Conservation (phyloP, 192 early-diverging fungal species). For the Diversispora eburnea region DNA sequence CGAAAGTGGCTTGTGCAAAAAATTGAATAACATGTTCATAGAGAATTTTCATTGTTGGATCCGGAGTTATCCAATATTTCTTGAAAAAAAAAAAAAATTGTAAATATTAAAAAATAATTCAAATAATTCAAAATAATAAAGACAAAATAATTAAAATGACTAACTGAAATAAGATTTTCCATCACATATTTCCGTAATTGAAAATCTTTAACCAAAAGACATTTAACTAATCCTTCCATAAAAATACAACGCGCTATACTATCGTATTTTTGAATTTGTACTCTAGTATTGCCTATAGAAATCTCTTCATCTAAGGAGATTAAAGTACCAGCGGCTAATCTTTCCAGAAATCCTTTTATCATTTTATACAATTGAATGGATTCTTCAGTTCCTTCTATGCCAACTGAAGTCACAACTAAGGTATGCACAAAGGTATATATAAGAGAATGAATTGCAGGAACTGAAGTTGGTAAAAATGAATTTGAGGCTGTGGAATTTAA, state of each 20-base stretch:
- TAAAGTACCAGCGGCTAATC: slow-evolving; percentile 24
- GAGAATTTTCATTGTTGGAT: slow-evolving; percentile 14
- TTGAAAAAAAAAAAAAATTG: not conserved
- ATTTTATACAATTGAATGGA: not conserved
- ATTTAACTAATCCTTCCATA: slow-evolving; percentile 25
- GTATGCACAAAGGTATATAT: slow-evolving; percentile 37
- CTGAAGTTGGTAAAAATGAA: slow-evolving; percentile 29
- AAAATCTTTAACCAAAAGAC: slow-evolving; percentile 22
- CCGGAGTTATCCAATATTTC: slow-evolving; percentile 28
- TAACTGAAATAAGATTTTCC: slow-evolving; percentile 17
- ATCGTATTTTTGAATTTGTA: slow-evolving; percentile 28
- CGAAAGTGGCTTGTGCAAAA: slow-evolving; percentile 25
- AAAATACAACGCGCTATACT: slow-evolving; percentile 25
- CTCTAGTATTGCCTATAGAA: slow-evolving; percentile 1
- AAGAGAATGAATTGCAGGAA: slow-evolving; percentile 34
- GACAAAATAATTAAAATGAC: not conserved
- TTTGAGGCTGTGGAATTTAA: slow-evolving; percentile 20
- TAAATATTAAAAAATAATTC: not conserved
- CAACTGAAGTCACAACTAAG: slow-evolving; percentile 19
- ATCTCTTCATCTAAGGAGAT: slow-evolving; percentile 25
- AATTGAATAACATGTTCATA: slow-evolving; percentile 25
- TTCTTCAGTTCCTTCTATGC: not conserved
- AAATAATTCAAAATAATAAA: not conserved
- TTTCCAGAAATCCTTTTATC: slow-evolving; percentile 12
- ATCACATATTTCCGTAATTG: slow-evolving; percentile 18